phyloP scores from a whole-genome alignment of 768 basidiomycete genomes.

The Psilocybe azurescens region DNA sequence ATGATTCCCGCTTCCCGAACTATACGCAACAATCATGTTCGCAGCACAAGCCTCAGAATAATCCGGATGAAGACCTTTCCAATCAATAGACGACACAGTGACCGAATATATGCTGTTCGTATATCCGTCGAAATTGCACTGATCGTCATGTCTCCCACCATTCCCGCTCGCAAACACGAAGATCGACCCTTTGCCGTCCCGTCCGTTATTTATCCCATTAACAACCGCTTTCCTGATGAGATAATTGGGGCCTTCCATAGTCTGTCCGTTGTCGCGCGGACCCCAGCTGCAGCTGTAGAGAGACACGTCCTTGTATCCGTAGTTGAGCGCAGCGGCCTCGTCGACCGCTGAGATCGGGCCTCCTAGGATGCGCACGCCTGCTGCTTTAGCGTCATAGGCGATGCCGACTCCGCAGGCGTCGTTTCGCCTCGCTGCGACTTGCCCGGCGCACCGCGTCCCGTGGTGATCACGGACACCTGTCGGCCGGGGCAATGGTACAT shows the following conservation, averaged over 20 bases:
- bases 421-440: slow-evolving; percentile 92
- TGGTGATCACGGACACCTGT: slow-evolving; percentile 89
- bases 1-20: slow-evolving; percentile 89
- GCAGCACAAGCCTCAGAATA: slow-evolving; percentile 97
- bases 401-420: slow-evolving; percentile 93
- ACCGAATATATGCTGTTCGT: slow-evolving; percentile 97
- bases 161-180: slow-evolving; percentile 98
- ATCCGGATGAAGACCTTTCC: slow-evolving; percentile 90
- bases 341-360: slow-evolving; percentile 93
- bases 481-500: slow-evolving; percentile 83
- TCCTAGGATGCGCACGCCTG: slow-evolving; percentile 93
- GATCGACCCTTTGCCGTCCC: slow-evolving; percentile 86
- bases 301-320: slow-evolving; percentile 84
- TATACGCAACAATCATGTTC: slow-evolving; percentile 94
- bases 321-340: slow-evolving; percentile 94
- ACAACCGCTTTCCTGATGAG: slow-evolving; percentile 92
- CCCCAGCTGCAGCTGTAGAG: slow-evolving; percentile 98
- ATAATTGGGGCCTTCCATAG: slow-evolving; percentile 92
- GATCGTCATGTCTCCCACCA: slow-evolving; percentile 88
- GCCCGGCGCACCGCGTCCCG: slow-evolving; percentile 96
- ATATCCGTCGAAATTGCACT: slow-evolving; percentile 99
- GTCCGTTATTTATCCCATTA: slow-evolving; percentile 90
- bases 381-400: slow-evolving; percentile 87
- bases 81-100: slow-evolving; percentile 91
- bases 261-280: slow-evolving; percentile 89